A percentile compares a stretch with the other conserved stretches of the same genome.
Evolutionary conservation across 345 rosid genomes (phyloP).

Genomic region (Trapa bicornis): DNA sequence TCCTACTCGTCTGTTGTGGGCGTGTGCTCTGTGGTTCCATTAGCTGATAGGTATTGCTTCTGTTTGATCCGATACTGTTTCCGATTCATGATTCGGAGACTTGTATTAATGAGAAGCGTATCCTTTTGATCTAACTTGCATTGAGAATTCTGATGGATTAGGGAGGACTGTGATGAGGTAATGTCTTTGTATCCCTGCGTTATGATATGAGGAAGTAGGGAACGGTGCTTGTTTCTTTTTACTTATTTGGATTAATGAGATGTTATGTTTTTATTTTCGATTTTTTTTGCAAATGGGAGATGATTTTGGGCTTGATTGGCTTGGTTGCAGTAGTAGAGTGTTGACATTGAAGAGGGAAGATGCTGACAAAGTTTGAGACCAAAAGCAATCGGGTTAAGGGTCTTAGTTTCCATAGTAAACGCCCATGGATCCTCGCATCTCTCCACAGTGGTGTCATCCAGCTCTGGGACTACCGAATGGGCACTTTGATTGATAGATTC

Average conservation of each 20-base stretch:
- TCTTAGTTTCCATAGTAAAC: slow-evolving; percentile 80
- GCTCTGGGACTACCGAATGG: slow-evolving; percentile 99
- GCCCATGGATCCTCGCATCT: slow-evolving; percentile 98
- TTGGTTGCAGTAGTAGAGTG: slow-evolving; percentile 9
- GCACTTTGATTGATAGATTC: slow-evolving; percentile 80
- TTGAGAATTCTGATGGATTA: neutral
- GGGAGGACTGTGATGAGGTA: neutral
- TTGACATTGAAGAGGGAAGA: slow-evolving; percentile 20
- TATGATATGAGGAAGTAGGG: neutral
- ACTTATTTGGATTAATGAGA: neutral
- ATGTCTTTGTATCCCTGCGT: neutral
- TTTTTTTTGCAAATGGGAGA: neutral
- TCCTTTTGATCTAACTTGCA: neutral
- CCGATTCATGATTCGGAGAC: neutral
- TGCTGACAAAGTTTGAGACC: slow-evolving; percentile 97
- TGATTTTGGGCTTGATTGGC: slow-evolving; percentile 5
- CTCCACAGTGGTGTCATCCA: slow-evolving; percentile 99
- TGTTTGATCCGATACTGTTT: neutral
- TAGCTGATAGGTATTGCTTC: neutral
- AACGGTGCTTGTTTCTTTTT: neutral
- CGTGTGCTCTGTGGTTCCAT: neutral
- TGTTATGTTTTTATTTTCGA: neutral
- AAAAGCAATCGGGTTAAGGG: slow-evolving; percentile 98
- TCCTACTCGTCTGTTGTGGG: neutral
- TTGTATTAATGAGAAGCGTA: neutral